These are phyloP conservation scores for Heliosperma pusillum DNA, from an alignment of 148 eudicot species.

Conservation along the genomic window DNA sequence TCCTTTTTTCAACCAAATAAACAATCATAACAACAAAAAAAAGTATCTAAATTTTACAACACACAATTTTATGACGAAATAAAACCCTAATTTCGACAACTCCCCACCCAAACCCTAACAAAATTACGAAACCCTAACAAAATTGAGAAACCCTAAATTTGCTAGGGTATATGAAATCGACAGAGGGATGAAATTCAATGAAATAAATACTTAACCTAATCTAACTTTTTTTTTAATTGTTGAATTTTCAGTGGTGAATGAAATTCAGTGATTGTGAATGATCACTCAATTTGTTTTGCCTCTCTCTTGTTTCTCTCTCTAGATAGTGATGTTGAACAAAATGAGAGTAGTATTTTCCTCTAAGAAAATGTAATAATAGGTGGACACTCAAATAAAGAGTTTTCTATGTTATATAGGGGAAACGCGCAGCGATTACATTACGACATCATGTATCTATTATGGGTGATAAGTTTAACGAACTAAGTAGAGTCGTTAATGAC, in stretches of 20 bases:
- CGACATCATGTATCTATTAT: too few species aligned
- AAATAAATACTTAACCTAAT: not conserved
- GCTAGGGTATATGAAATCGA: not conserved
- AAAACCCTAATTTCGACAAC: constrained; percentile 24
- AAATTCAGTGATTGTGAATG: constrained; percentile 11
- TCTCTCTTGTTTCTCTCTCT: not conserved
- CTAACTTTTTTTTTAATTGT: not conserved
- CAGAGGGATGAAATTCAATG: not conserved
- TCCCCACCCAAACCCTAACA: not conserved
- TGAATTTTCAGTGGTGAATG: constrained; percentile 4
- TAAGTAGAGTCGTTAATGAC: too few species aligned
- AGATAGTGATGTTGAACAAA: not conserved
- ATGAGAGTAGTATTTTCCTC: not conserved
- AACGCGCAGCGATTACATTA: too few species aligned
- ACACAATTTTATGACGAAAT: not conserved
- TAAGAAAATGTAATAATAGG: too few species aligned
- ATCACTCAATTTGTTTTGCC: not conserved
- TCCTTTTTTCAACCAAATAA: not conserved
- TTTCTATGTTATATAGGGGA: too few species aligned
- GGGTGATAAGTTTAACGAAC: too few species aligned
- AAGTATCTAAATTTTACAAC: not conserved
- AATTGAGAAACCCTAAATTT: constrained; percentile 22
- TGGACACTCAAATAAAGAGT: too few species aligned
- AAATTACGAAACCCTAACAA: constrained; percentile 23
- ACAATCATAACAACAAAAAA: constrained; percentile 1